Conservation (phyloP, 2,329 filamentous ascomycete genomes). For the Akanthomyces lecanii region DNA sequence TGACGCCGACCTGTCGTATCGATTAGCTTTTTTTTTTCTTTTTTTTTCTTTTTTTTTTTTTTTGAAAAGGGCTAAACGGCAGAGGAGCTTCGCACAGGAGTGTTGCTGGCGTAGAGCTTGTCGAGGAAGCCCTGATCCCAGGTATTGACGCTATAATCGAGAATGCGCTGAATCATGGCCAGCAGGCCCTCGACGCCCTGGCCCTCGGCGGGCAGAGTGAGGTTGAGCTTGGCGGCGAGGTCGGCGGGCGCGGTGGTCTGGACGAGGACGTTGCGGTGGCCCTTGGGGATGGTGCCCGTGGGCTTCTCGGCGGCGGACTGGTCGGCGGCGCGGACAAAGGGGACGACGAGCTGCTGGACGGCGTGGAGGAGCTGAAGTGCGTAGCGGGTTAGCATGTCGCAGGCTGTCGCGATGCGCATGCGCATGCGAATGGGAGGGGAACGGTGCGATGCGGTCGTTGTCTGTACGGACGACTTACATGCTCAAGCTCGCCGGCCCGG, state of each 20-base stretch:
- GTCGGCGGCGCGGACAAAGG: constrained; percentile 68
- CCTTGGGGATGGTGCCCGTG: constrained; percentile 45
- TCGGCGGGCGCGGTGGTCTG: constrained; percentile 57
- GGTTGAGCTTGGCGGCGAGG: constrained; percentile 50
- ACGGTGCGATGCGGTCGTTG: no score
- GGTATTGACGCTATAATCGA: constrained; percentile 92
- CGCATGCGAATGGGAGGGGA: no score
- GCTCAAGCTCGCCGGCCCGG: constrained; percentile 33
- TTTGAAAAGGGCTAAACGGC: background rate
- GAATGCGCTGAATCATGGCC: constrained; percentile 62
- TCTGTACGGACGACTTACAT: constrained; percentile 41
- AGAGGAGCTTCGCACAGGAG: constrained; percentile 52
- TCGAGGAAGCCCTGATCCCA: constrained; percentile 97
- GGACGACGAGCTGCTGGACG: constrained; percentile 63
- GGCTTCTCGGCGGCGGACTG: constrained; percentile 49
- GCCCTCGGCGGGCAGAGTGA: constrained; percentile 56
- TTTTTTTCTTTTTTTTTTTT: no score
- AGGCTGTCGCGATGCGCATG: no score
- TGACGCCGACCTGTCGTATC: constrained; percentile 65
- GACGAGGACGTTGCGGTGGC: constrained; percentile 55
- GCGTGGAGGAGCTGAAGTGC: constrained; percentile 58
- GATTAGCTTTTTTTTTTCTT: constrained; percentile 6
- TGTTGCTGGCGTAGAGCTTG: constrained; percentile 89
- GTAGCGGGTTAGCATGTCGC: no score
- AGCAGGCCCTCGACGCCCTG: constrained; percentile 71